These are phyloP conservation scores for Chamaecrista fasciculata DNA, from an alignment of 306 rosid species.

Conservation along the genomic window DNA sequence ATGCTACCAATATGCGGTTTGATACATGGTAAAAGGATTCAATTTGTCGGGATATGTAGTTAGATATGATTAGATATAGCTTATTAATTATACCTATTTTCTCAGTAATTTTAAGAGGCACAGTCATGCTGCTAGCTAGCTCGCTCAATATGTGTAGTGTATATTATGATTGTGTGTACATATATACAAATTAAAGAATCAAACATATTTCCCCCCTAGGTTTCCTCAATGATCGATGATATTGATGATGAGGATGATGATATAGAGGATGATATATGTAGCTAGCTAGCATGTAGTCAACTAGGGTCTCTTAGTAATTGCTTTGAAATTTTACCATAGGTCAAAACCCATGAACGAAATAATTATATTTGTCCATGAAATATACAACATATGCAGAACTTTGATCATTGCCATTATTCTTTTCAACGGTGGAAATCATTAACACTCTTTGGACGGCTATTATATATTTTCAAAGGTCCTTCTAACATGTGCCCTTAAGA, in stretches of 20 bases:
- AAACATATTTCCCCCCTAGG: background rate
- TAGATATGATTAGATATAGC: background rate
- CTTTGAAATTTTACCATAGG: constrained; percentile 19
- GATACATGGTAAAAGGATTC: constrained; percentile 28
- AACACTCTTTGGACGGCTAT: background rate
- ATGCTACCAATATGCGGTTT: constrained; percentile 24
- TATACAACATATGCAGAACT: background rate
- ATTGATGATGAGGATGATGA: constrained; percentile 28
- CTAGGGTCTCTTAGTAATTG: constrained; percentile 20
- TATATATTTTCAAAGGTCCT: too few relatives aligned
- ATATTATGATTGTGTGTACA: too few relatives aligned
- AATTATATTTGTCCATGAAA: constrained; percentile 25
- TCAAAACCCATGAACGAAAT: constrained; percentile 25
- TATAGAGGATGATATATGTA: too few relatives aligned
- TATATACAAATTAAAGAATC: background rate
- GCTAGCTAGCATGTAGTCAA: constrained; percentile 8
- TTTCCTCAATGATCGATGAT: constrained; percentile 30
- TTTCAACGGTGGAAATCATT: background rate
- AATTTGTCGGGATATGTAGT: constrained; percentile 45
- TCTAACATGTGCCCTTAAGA: too few relatives aligned
- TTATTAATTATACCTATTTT: constrained; percentile 21
- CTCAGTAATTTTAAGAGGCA: constrained; percentile 25
- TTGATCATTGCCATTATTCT: background rate
- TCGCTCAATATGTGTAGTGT: too few relatives aligned
- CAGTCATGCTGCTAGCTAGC: constrained; percentile 27